phyloP scores from a whole-genome alignment of 345 rosid species.

The Ailanthus altissimus region DNA sequence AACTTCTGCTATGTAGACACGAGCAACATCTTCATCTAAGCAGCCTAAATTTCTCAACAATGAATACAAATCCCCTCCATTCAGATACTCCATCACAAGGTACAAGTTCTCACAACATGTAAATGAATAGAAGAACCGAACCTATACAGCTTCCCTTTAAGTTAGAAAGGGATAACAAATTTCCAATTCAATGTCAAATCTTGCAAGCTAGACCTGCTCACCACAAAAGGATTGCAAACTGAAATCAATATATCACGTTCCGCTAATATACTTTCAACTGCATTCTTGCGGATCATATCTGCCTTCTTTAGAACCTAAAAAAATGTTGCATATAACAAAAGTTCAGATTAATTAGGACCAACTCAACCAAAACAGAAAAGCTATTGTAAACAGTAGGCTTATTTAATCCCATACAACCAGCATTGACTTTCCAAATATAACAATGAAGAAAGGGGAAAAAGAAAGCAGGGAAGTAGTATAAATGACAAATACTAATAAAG shows the following conservation, averaged over 20 bases:
- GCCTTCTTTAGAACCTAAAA: slow-evolving; percentile 96
- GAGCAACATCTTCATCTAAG: slow-evolving; percentile 96
- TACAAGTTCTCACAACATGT: slow-evolving; percentile 98
- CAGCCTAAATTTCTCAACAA: slow-evolving; percentile 95
- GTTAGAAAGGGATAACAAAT: slow-evolving; percentile 30
- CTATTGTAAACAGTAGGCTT: neutral
- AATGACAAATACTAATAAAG: neutral
- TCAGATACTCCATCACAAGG: slow-evolving; percentile 99
- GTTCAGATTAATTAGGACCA: neutral
- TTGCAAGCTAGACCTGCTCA: slow-evolving; percentile 60
- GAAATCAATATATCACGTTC: slow-evolving; percentile 99
- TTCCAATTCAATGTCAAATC: slow-evolving; percentile 26
- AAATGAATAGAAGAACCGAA: slow-evolving; percentile 98
- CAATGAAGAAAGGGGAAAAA: neutral
- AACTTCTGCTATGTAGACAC: slow-evolving; percentile 97
- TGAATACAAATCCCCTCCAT: slow-evolving; percentile 98
- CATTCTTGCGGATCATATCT: slow-evolving; percentile 99
- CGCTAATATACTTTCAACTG: slow-evolving; percentile 98
- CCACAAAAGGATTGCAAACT: slow-evolving; percentile 99
- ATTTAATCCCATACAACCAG: neutral
- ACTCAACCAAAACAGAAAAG: neutral
- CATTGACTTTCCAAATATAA: neutral
- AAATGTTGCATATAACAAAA: slow-evolving; percentile 26
- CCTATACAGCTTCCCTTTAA: slow-evolving; percentile 51
- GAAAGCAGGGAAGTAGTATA: neutral